Evolutionary conservation across 768 basidiomycete species (phyloP), one percentile per base, ranked within the genome.

Genomic region (Lentinula lateritia): DNA sequence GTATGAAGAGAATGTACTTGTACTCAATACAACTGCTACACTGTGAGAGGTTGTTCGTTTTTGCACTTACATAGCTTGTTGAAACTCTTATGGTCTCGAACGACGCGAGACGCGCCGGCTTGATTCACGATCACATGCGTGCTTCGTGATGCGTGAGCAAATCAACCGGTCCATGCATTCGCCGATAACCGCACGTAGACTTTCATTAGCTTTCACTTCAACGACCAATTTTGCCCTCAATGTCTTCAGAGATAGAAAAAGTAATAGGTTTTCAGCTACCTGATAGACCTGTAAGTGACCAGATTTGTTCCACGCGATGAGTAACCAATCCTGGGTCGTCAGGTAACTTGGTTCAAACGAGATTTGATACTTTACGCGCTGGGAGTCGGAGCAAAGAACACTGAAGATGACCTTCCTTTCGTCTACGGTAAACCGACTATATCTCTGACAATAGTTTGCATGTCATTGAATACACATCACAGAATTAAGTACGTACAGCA

Each of bases 261-360:
- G 86, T 88, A 18, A 82, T 92, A 43, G 91, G 90, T 5, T 75
- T 78, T 67, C 73, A 81, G 55, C 70, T 77, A 6, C 73, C 77
- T 5, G 78, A 84, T 57, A 78, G 79, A 60, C 81, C 84, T 36
- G 89, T 92, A 16, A 59, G 79, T 74, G 5, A 34, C 35, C 39
- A 6, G 38, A 6, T 23, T 35, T 13, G 50, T 52, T 28, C 23
- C 10, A 28, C 43, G 9, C 42, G 7, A 41, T 36, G 32, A 18
- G 10, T 10, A 4, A 23, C 50, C 58, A 4, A 59, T 39, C 48
- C n/a, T 28, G 58, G 35, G 28, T 18, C 16, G 32, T 3, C 52
- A 93, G 91, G 92, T 92, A 28, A 73, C 83, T 0, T 95, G 93
- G 93, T 92, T 90, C 69, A 86, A 87, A 73, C 83, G 92, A 54